Evolutionary conservation across 176 grass and related monocot species (phyloP).

Genomic region (Miscanthus lutarioriparius): DNA sequence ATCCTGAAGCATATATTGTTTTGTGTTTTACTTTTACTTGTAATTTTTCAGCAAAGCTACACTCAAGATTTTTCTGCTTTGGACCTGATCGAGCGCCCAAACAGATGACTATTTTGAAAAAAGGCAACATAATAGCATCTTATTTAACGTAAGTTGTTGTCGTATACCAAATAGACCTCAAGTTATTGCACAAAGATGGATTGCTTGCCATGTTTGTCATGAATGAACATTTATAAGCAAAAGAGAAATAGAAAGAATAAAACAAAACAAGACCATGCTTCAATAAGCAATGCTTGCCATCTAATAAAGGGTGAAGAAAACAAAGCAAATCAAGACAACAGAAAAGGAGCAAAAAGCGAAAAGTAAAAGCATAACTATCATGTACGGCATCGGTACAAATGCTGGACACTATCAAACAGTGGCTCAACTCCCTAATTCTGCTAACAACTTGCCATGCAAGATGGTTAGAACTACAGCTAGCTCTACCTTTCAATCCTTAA

Average conservation of each 20-base stretch:
- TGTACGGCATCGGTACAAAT: background rate
- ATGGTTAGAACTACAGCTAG: background rate
- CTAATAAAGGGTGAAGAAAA: background rate
- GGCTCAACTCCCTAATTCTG: background rate
- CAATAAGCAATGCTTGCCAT: background rate
- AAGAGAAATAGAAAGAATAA: slow-evolving; percentile 6
- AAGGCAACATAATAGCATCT: background rate
- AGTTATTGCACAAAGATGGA: background rate
- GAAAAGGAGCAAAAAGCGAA: background rate
- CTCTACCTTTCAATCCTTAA: background rate
- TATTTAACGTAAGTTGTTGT: background rate
- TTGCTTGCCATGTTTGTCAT: background rate
- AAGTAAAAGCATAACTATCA: background rate
- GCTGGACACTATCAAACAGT: background rate
- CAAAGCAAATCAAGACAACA: background rate
- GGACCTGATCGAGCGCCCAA: background rate
- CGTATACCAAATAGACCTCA: background rate
- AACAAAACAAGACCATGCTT: background rate
- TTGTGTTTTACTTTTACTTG: background rate
- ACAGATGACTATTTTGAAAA: background rate
- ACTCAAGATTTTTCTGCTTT: background rate
- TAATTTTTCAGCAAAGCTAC: background rate
- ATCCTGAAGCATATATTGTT: background rate
- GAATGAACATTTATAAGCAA: background rate
- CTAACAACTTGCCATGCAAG: background rate